Evolutionary conservation across 202 grass and related monocot species (phyloP), one percentile per base, ranked within the genome.

Genomic region (Digitaria exilis): DNA sequence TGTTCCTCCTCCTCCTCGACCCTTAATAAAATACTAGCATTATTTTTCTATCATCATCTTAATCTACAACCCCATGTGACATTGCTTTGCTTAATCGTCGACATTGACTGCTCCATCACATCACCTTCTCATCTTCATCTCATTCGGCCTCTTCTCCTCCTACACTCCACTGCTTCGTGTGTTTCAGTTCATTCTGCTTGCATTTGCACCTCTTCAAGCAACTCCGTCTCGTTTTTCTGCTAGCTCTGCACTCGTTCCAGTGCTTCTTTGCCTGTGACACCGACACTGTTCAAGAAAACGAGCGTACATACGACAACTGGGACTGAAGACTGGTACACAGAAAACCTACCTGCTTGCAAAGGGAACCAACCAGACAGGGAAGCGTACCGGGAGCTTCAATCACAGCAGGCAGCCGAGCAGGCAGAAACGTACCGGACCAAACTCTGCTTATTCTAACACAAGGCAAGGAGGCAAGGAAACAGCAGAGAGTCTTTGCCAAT

Each of bases 221-320:
- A 45, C 12, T 34, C 16, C 60, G 46, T 72, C 87, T 82, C 66
- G 71, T 78, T 85, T 85, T 42, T 86, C 78, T 42, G 78, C 32
- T 6, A 22, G 64, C 39, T 49, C 15, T 62, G 34, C 17, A 22
- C 24, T 45, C 17, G n/a, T 49, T 26, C 21, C 41, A 50, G 4
- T 76, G 42, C 12, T 26, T 79, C 35, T 39, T 16, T 24, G 48
- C 49, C 55, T 26, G 55, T 4, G 54, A 24, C 54, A 24, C 1
- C 10, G 2, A 14, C n/a, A n/a, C 50, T 19, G 18, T 2, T 52
- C 50, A 52, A 8, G 12, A 52, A 21, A 52, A 52, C 18, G 5
- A 8, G 21, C 50, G 4, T 19, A 51, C 7, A 3, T n/a, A 22
- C 9, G 52, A 21, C 52, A 55, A 39, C 18, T 24, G 35, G 2